Evolutionary conservation across 2,329 filamentous ascomycete species (phyloP).

Genomic region (Pseudogymnoascus sp.): DNA sequence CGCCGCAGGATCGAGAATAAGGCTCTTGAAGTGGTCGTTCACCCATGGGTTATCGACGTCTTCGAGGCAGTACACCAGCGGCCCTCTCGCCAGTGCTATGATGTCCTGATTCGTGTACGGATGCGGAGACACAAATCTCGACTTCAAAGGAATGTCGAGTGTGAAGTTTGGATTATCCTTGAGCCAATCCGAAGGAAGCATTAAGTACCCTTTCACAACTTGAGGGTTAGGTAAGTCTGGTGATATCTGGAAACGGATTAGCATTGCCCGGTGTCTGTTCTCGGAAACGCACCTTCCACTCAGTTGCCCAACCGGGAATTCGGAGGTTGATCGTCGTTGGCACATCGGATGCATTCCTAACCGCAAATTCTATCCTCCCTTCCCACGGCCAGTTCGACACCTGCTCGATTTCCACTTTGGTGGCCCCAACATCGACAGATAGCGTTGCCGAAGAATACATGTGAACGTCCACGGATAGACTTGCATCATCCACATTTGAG

Average conservation of each 20-base stretch:
- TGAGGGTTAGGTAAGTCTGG: conserved; percentile 16
- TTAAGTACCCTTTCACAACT: conserved; percentile 42
- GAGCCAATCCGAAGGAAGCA: conserved; percentile 34
- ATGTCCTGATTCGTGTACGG: conserved; percentile 48
- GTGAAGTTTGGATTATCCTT: conserved; percentile 33
- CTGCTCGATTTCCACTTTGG: conserved; percentile 37
- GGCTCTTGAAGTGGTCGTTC: conserved; percentile 42
- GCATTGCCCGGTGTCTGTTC: neutral
- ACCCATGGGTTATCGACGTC: conserved; percentile 50
- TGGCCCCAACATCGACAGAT: conserved; percentile 29
- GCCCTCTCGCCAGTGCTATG: conserved; percentile 45
- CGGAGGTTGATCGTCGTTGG: conserved; percentile 38
- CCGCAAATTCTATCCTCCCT: conserved; percentile 39
- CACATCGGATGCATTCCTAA: conserved; percentile 28
- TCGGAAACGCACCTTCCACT: conserved; percentile 21
- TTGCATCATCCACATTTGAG: conserved; percentile 20
- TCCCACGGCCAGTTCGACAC: conserved; percentile 50
- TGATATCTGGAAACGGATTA: conserved; percentile 10
- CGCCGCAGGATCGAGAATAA: conserved; percentile 16
- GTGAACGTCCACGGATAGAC: conserved; percentile 41
- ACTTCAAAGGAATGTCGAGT: conserved; percentile 37
- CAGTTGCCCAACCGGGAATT: conserved; percentile 44
- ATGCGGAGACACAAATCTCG: conserved; percentile 43
- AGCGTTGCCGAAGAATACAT: conserved; percentile 44
- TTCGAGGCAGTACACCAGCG: conserved; percentile 52